Base-by-base conservation (phyloP, 1,284 basidiomycete genomes). In the Austroboletus rostrupii region DNA sequence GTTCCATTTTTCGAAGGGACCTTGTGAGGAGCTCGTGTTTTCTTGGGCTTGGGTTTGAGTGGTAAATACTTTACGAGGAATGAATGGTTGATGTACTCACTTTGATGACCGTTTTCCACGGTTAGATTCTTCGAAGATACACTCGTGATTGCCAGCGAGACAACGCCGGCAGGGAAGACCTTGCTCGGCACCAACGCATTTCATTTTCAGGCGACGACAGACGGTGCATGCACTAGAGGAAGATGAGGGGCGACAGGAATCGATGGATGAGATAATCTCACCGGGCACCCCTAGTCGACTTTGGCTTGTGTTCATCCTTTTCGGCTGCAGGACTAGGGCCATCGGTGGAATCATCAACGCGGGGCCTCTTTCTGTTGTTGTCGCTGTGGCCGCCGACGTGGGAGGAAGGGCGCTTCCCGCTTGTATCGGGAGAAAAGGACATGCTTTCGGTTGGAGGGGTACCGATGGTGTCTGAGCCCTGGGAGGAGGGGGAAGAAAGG, bases 131-230 rank as follows among this genome's bases (percentile, higher is more conserved):
- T 97, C 92, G 58, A 97, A 97, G 40, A 96, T 81, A 62, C 94
- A 97, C 57, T 94, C 90, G 62, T 94, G 92, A 48, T 86, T 86
- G 11, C 91, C 89, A 0, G 85, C 72, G 53, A 79, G 76, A 65
- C 87, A 90, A 23, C 89, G 83, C 63, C 93, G 94, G 72, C 94
- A 97, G 1, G 94, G 92, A 0, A 91, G 90, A 0, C 92, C 93
- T 32, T 94, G 79, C 62, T 97, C 94, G 2, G 92, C 91, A 33
- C 90, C 93, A 17, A 97, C 92, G 59, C 96, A 99, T 59, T 96
- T 91, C 96, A 99, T 99, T 76, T 99, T 99, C 56, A 98, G 83
- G 43, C 93, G 87, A 31, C 96, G 85, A 68, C 96, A 98, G 29
- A 95, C 92, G 0, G 90, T 93, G 59, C 94, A 97, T 0, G 94